Conservation (phyloP, 352 stramenopile species). For the Pythium sukuiense region DNA sequence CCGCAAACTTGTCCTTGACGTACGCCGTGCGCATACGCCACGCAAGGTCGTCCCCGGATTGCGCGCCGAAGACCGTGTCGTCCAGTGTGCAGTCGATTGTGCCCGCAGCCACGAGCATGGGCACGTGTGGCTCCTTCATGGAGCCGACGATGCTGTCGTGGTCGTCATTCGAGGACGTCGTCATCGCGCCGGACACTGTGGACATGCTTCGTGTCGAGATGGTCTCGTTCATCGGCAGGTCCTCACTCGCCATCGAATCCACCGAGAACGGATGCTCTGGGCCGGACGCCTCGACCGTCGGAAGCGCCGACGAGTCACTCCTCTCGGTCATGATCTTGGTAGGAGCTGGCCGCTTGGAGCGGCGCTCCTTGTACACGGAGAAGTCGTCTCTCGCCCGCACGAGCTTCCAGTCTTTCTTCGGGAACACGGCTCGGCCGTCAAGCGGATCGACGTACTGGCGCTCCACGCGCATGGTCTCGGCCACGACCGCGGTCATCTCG, state of each 20-base stretch:
- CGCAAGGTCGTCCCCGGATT: slow-evolving; percentile 41
- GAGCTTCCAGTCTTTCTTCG: slow-evolving; percentile 34
- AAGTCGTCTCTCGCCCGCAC: slow-evolving; percentile 32
- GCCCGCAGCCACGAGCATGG: slow-evolving; percentile 43
- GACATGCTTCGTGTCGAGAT: slow-evolving; percentile 12
- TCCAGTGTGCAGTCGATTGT: slow-evolving; percentile 50
- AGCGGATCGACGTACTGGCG: slow-evolving; percentile 34
- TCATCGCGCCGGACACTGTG: slow-evolving; percentile 18
- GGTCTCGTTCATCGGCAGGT: background rate
- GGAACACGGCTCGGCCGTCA: slow-evolving; percentile 28
- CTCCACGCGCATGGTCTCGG: slow-evolving; percentile 41
- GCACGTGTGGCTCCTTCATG: slow-evolving; percentile 30
- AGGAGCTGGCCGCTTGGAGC: background rate
- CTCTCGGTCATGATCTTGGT: background rate
- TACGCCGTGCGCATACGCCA: slow-evolving; percentile 50
- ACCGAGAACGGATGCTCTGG: slow-evolving; percentile 15
- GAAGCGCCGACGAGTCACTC: background rate
- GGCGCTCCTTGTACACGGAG: slow-evolving; percentile 34
- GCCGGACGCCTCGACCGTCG: background rate
- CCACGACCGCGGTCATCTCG: slow-evolving; percentile 41
- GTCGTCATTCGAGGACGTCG: slow-evolving; percentile 12
- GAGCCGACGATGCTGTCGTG: slow-evolving; percentile 17
- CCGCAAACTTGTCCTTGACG: slow-evolving; percentile 51
- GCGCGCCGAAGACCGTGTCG: slow-evolving; percentile 46
- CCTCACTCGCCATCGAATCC: slow-evolving; percentile 19